A percentile compares a stretch with the other conserved stretches of the same genome.
phyloP scores from a whole-genome alignment of 345 rosid genomes.

The Anacardium occidentale region DNA sequence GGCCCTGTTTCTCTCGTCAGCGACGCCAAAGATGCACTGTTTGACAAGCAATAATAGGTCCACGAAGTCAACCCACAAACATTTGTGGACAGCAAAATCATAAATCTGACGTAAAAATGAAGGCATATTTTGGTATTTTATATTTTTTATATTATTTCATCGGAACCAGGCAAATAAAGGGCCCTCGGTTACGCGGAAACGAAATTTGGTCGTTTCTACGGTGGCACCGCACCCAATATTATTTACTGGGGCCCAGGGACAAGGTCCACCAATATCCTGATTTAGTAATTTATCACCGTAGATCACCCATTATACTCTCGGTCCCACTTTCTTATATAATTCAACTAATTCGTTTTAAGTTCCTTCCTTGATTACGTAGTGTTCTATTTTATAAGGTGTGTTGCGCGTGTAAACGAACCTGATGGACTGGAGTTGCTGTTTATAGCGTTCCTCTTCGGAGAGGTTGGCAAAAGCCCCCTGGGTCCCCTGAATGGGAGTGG shows the following conservation, averaged over 20 bases:
- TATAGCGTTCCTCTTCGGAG: conserved; percentile 76
- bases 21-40: conserved; percentile 96
- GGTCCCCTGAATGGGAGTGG: conserved; percentile 56
- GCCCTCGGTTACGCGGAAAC: neutral
- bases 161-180: neutral
- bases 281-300: neutral
- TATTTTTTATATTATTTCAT: neutral
- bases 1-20: conserved; percentile 92
- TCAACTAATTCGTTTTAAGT: neutral
- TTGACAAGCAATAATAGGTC: neutral
- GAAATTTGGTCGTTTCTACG: neutral
- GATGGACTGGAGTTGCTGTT: conserved; percentile 91
- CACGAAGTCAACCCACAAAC: neutral
- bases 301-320: neutral
- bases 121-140: neutral
- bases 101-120: neutral
- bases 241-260: neutral
- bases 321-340: neutral
- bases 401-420: conserved; percentile 40
- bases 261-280: neutral
- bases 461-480: conserved; percentile 41
- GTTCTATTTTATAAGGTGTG: neutral
- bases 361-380: neutral
- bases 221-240: neutral
- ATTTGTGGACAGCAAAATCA: neutral